phyloP scores from a whole-genome alignment of 768 basidiomycete species.

The Hericium erinaceus region DNA sequence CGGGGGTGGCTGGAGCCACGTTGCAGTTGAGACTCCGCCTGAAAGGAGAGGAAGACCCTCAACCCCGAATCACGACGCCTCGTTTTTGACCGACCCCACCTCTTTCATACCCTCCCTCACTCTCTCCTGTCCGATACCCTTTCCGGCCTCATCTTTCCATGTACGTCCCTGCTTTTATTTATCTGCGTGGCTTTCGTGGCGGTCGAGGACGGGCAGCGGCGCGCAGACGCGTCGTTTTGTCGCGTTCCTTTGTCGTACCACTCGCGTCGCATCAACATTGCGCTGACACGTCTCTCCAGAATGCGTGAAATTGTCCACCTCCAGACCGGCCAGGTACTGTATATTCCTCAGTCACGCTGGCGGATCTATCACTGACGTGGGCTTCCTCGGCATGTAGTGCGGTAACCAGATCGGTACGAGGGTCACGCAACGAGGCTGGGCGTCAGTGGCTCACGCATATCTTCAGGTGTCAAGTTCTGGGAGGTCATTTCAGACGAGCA shows the following conservation, averaged over 20 bases:
- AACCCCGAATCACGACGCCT: slow-evolving; percentile 10
- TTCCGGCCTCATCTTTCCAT: slow-evolving; percentile 10
- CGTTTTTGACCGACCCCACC: slow-evolving; percentile 13
- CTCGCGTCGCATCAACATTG: not conserved
- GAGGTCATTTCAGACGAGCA: slow-evolving; percentile 98
- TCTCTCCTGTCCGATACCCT: slow-evolving; percentile 9
- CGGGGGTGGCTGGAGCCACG: not conserved
- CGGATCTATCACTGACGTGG: slow-evolving; percentile 17
- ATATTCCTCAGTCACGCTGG: not conserved
- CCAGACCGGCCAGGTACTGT: slow-evolving; percentile 90
- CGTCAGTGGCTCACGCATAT: slow-evolving; percentile 2
- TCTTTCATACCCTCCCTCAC: slow-evolving; percentile 6
- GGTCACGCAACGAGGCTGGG: slow-evolving; percentile 11
- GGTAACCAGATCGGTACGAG: slow-evolving; percentile 97
- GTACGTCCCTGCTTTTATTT: slow-evolving; percentile 4
- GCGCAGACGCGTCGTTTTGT: not conserved
- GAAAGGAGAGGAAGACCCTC: slow-evolving; percentile 5
- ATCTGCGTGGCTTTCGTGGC: too few relatives aligned
- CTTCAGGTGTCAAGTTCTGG: slow-evolving; percentile 84
- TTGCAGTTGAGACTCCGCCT: slow-evolving; percentile 9
- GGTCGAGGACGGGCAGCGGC: not conserved
- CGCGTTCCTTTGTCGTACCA: slow-evolving; percentile 9
- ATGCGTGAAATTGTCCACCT: slow-evolving; percentile 99
- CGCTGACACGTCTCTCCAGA: slow-evolving; percentile 31
- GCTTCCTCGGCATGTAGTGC: slow-evolving; percentile 46